A percentile compares a stretch with the other conserved stretches of the same genome.
Evolutionary conservation across 495 filamentous ascomycete genomes (phyloP).

Genomic region (Podospora conica): DNA sequence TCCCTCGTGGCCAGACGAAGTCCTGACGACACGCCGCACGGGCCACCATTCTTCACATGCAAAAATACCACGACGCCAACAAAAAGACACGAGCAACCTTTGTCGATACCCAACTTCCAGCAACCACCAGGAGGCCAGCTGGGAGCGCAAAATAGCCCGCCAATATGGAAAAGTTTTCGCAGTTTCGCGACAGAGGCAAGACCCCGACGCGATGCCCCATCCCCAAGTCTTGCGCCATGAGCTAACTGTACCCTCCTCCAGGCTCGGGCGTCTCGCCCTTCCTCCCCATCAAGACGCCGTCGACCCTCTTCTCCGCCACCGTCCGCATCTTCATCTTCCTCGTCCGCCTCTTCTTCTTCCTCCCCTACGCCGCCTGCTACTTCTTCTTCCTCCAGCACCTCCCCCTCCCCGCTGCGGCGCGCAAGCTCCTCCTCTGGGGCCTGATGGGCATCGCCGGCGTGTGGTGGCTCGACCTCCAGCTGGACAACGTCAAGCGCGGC

Average conservation of each 20-base stretch:
- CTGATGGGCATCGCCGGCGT: slow-evolving; percentile 81
- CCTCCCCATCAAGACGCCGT: slow-evolving; percentile 63
- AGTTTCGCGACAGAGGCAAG: slow-evolving; percentile 88
- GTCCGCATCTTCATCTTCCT: slow-evolving; percentile 66
- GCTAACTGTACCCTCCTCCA: slow-evolving; percentile 32
- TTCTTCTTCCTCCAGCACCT: slow-evolving; percentile 81
- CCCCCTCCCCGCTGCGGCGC: slow-evolving; percentile 68
- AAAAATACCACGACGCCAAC: not conserved
- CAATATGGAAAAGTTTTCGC: slow-evolving; percentile 92
- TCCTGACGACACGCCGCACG: slow-evolving; percentile 1
- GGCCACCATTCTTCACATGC: slow-evolving; percentile 11
- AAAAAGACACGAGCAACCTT: not conserved
- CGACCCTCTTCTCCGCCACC: slow-evolving; percentile 54
- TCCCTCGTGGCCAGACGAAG: not conserved
- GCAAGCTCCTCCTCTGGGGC: slow-evolving; percentile 81
- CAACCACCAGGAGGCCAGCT: not conserved
- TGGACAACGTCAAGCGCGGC: slow-evolving; percentile 92
- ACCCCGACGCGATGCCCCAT: not conserved
- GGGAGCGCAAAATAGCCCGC: not conserved
- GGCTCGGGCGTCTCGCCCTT: slow-evolving; percentile 96
- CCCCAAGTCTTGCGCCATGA: slow-evolving; percentile 10
- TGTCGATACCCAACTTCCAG: not conserved
- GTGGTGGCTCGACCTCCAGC: slow-evolving; percentile 96
- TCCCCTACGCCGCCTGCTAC: slow-evolving; percentile 61
- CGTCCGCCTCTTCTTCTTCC: slow-evolving; percentile 72